Evolutionary conservation across 2,329 filamentous ascomycete species (phyloP).

Genomic region (Fusarium hainanense): DNA sequence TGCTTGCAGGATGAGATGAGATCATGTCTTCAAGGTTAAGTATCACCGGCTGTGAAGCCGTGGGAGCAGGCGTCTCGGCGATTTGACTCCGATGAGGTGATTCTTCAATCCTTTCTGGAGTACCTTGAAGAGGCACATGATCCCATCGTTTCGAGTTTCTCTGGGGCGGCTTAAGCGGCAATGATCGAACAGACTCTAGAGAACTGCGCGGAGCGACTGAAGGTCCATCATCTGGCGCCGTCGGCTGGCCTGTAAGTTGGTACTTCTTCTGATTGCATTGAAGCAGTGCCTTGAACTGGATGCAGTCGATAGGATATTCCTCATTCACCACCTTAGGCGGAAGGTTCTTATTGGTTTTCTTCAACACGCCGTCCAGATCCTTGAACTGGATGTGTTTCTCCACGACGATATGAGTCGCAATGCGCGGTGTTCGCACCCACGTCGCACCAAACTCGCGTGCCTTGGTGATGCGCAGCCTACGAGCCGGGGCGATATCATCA

Average conservation of each 20-base stretch:
- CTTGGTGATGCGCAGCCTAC: constrained; percentile 78
- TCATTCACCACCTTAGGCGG: constrained; percentile 71
- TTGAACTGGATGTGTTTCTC: constrained; percentile 74
- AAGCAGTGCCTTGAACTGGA: constrained; percentile 67
- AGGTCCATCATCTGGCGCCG: not conserved
- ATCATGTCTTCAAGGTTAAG: constrained; percentile 35
- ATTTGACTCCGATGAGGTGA: constrained; percentile 42
- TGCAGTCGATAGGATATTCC: constrained; percentile 75
- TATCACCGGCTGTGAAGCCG: constrained; percentile 44
- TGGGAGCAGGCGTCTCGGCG: constrained; percentile 28
- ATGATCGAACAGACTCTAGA: constrained; percentile 50
- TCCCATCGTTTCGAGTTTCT: constrained; percentile 54
- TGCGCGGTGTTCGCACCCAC: constrained; percentile 70
- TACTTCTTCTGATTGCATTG: constrained; percentile 71
- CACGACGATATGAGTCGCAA: constrained; percentile 82
- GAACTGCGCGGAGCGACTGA: constrained; percentile 14
- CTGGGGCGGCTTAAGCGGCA: constrained; percentile 61
- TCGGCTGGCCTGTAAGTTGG: constrained; percentile 62
- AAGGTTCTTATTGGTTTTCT: constrained; percentile 28
- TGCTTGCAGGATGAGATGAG: constrained; percentile 2
- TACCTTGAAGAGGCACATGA: constrained; percentile 52
- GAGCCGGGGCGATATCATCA: constrained; percentile 74
- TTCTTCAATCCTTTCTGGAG: constrained; percentile 52
- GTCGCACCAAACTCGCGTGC: constrained; percentile 78
- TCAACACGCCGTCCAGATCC: constrained; percentile 66